A percentile compares a stretch with the other conserved stretches of the same genome.
Evolutionary conservation across 306 rosid genomes (phyloP).

Genomic region (Vicia faba): DNA sequence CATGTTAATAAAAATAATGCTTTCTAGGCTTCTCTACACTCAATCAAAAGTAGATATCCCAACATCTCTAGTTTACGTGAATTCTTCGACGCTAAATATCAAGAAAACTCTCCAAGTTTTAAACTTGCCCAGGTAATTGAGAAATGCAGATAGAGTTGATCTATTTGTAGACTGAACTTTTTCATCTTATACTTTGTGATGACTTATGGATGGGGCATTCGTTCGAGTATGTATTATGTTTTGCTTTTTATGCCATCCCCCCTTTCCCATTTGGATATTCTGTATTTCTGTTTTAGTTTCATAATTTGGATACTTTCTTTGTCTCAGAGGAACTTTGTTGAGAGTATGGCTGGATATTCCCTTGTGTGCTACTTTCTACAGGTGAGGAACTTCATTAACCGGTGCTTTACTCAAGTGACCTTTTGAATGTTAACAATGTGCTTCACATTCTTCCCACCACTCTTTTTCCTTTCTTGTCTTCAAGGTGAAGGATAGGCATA

Average conservation of each 20-base stretch:
- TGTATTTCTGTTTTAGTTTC: constrained; percentile 24
- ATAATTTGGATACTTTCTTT: constrained; percentile 35
- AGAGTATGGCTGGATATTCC: constrained; percentile 99
- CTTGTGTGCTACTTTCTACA: constrained; percentile 96
- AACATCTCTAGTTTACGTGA: constrained; percentile 78
- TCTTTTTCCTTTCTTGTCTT: constrained; percentile 33
- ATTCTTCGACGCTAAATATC: constrained; percentile 86
- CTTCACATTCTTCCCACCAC: constrained; percentile 31
- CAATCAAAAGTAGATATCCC: constrained; percentile 94
- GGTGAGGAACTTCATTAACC: constrained; percentile 49
- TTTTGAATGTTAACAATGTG: constrained; percentile 13
- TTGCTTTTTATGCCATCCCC: constrained; percentile 2
- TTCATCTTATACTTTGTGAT: constrained; percentile 23
- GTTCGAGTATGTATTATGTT: constrained; percentile 8
- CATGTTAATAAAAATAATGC: constrained; percentile 20
- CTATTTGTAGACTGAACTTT: constrained; percentile 19
- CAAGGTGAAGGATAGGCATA: constrained; percentile 95
- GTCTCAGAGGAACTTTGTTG: constrained; percentile 95
- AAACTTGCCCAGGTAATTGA: constrained; percentile 95
- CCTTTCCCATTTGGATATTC: constrained; percentile 4
- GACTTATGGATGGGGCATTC: constrained; percentile 28
- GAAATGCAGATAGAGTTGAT: constrained; percentile 29
- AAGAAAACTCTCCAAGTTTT: constrained; percentile 92
- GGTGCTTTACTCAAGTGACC: constrained; percentile 31
- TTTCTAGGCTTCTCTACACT: constrained; percentile 93